These are phyloP conservation scores for Balakata baccata DNA, from an alignment of 345 rosid genomes.

Conservation along the genomic window DNA sequence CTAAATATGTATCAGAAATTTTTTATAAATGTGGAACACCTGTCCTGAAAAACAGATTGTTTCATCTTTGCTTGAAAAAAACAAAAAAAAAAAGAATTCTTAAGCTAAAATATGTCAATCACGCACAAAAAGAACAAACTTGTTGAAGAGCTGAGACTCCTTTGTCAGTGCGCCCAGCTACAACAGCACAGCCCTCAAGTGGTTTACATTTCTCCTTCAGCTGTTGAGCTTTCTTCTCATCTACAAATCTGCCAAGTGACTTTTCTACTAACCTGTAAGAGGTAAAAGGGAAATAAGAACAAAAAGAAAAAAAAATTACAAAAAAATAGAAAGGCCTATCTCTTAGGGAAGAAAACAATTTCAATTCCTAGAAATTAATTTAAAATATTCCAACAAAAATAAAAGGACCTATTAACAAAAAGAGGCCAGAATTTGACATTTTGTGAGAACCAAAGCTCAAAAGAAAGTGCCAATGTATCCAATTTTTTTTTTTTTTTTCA, in stretches of 20 bases:
- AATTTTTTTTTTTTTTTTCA: too few relatives aligned
- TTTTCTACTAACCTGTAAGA: slow-evolving; percentile 63
- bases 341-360: neutral
- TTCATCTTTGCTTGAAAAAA: neutral
- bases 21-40: neutral
- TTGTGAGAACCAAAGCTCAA: neutral
- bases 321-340: neutral
- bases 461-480: neutral
- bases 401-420: neutral
- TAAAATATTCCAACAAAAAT: neutral
- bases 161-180: slow-evolving; percentile 97
- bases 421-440: neutral
- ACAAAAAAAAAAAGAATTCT: too few relatives aligned
- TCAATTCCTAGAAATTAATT: neutral
- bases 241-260: slow-evolving; percentile 80
- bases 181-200: slow-evolving; percentile 72
- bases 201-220: slow-evolving; percentile 72
- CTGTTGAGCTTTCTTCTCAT: slow-evolving; percentile 77
- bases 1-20: neutral
- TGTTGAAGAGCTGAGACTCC: slow-evolving; percentile 91
- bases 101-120: neutral
- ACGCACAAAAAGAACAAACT: slow-evolving; percentile 98
- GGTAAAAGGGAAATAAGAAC: neutral
- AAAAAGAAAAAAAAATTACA: neutral
- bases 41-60: neutral